phyloP scores from a whole-genome alignment of 106 monocot genomes.

The Agapanthus africanus region DNA sequence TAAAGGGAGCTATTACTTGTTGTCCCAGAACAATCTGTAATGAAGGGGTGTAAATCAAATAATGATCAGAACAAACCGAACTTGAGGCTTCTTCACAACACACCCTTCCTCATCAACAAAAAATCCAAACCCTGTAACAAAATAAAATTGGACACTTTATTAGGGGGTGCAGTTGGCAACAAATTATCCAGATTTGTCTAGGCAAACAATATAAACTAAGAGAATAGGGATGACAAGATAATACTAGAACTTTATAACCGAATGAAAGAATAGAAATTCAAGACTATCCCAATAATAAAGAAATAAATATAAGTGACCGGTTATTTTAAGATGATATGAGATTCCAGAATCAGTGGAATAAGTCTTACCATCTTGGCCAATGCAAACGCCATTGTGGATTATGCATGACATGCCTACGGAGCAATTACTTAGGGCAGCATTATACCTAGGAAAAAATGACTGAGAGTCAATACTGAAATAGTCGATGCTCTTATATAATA shows the following conservation, averaged over 20 bases:
- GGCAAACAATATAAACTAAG: not conserved
- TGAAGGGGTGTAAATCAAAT: too few relatives aligned
- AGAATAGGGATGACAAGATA: not conserved
- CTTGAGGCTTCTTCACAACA: conserved; percentile 85
- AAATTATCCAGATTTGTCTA: not conserved
- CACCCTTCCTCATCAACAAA: conserved; percentile 65
- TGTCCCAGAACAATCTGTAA: too few relatives aligned
- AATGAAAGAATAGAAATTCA: not conserved
- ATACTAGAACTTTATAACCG: not conserved
- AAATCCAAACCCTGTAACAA: conserved; percentile 82
- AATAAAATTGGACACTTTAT: conserved; percentile 6
- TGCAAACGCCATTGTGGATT: conserved; percentile 67
- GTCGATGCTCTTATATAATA: not conserved
- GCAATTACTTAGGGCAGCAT: conserved; percentile 73
- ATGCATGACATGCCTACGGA: conserved; percentile 63
- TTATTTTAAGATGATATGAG: not conserved
- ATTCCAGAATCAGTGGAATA: not conserved
- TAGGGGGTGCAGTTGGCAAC: not conserved
- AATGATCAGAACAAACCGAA: conserved; percentile 28
- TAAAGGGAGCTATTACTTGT: too few relatives aligned
- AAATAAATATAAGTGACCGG: not conserved
- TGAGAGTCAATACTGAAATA: not conserved
- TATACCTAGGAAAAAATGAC: conserved; percentile 45
- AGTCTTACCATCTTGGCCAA: conserved; percentile 95
- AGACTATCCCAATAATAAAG: not conserved